A percentile compares a stretch with the other conserved stretches of the same genome.
Evolutionary conservation across 2,329 filamentous ascomycete genomes (phyloP).

Genomic region (Chaetomium strumarium): DNA sequence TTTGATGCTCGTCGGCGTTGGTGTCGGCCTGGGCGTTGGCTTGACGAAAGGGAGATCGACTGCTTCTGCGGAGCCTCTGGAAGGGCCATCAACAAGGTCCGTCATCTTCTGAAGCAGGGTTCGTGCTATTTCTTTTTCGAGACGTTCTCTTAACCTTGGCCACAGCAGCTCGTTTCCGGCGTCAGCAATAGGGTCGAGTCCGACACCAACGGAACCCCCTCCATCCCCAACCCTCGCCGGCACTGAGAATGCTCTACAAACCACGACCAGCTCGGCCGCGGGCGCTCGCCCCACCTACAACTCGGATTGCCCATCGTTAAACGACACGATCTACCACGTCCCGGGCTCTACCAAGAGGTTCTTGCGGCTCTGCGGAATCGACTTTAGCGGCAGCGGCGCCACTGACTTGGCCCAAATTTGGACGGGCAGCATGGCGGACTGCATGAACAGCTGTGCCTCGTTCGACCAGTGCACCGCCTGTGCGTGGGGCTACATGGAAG

Average conservation of each 20-base stretch:
- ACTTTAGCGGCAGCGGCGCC: conserved; percentile 36
- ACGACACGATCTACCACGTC: conserved; percentile 40
- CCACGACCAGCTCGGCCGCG: conserved; percentile 18
- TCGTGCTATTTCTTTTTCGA: neutral
- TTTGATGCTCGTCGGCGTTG: conserved; percentile 35
- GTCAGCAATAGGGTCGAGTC: neutral
- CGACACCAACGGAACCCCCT: neutral
- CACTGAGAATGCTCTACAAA: conserved; percentile 20
- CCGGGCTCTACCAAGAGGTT: conserved; percentile 37
- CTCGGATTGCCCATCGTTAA: conserved; percentile 37
- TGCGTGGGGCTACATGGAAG: conserved; percentile 34
- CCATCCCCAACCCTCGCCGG: neutral
- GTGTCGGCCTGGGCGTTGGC: conserved; percentile 32
- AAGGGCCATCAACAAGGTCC: conserved; percentile 25
- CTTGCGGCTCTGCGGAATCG: conserved; percentile 40
- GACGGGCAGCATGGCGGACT: conserved; percentile 33
- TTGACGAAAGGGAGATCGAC: conserved; percentile 3
- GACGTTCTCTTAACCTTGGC: neutral
- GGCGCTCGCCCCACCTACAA: conserved; percentile 26
- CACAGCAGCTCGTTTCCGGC: conserved; percentile 1
- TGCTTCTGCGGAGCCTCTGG: conserved; percentile 1
- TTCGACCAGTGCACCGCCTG: conserved; percentile 33
- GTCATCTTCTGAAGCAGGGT: conserved; percentile 5
- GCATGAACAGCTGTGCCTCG: conserved; percentile 36
- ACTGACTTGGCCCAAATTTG: conserved; percentile 27